Evolutionary conservation across 352 stramenopile genomes (phyloP).

Genomic region (Albugo laibachii): DNA sequence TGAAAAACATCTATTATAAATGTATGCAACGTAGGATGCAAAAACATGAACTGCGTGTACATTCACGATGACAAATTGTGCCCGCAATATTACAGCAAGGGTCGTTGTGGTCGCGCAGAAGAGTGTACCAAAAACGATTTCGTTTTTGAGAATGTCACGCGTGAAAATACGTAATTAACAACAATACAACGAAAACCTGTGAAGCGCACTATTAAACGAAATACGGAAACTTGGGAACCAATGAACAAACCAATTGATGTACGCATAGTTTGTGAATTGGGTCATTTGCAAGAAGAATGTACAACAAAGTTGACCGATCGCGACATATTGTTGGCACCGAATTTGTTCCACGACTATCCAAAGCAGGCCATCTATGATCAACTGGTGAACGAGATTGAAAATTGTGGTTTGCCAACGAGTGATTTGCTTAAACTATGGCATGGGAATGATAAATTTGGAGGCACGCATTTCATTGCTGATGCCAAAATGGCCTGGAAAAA

Average conservation of each 20-base stretch:
- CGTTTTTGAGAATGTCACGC: conserved; percentile 6
- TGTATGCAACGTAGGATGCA: conserved; percentile 3
- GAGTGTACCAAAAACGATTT: conserved; percentile 39
- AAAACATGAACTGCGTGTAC: conserved; percentile 14
- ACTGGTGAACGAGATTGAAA: conserved; percentile 38
- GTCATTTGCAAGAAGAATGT: conserved; percentile 27
- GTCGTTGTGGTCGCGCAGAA: conserved; percentile 28
- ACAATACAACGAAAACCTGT: conserved; percentile 13
- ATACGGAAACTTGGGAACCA: conserved; percentile 58
- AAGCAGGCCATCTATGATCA: conserved; percentile 48
- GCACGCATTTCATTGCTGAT: conserved; percentile 84
- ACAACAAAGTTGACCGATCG: conserved; percentile 33
- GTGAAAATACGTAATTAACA: conserved; percentile 16
- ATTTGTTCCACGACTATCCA: conserved; percentile 57
- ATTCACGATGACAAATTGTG: conserved; percentile 41
- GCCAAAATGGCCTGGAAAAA: conserved; percentile 68
- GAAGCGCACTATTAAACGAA: conserved; percentile 31
- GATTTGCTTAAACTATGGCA: conserved; percentile 67
- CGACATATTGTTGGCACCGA: conserved; percentile 43
- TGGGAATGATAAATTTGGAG: conserved; percentile 77
- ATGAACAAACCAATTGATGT: conserved; percentile 49
- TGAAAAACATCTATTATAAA: too few relatives aligned
- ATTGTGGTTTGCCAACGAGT: conserved; percentile 39
- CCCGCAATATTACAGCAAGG: conserved; percentile 19
- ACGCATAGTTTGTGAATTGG: conserved; percentile 47